phyloP scores from a whole-genome alignment of 2,329 filamentous ascomycete species.

The Trichocomaceae sp. region DNA sequence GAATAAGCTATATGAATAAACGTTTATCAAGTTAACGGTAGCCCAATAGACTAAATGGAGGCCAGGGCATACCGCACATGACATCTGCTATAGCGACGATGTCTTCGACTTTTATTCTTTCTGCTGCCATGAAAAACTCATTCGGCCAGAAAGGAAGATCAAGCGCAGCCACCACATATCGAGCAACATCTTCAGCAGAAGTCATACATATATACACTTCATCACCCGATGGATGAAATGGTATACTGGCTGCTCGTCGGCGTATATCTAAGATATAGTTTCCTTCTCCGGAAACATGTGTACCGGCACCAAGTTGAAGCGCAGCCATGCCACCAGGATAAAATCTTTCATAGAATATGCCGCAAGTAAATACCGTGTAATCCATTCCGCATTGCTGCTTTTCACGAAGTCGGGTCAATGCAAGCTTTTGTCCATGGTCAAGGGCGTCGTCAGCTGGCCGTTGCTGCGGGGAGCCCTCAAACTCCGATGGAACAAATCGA shows the following conservation, averaged over 20 bases:
- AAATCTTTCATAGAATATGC: conserved; percentile 70
- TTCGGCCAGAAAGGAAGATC: conserved; percentile 60
- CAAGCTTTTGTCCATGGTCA: conserved; percentile 54
- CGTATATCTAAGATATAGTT: conserved; percentile 61
- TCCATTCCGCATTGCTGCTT: conserved; percentile 51
- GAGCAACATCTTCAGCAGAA: conserved; percentile 61
- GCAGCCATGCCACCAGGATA: conserved; percentile 58
- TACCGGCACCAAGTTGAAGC: conserved; percentile 53
- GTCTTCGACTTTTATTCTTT: conserved; percentile 55
- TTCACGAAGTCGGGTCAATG: conserved; percentile 51
- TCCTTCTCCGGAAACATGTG: conserved; percentile 51
- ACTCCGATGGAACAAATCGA: conserved; percentile 68
- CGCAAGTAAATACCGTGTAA: conserved; percentile 66
- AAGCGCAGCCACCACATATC: conserved; percentile 61
- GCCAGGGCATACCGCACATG: conserved; percentile 32
- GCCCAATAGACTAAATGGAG: conserved; percentile 5
- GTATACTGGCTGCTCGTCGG: conserved; percentile 53
- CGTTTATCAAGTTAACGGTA: conserved; percentile 8
- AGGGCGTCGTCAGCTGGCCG: conserved; percentile 53
- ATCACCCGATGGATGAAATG: conserved; percentile 46
- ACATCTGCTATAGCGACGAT: conserved; percentile 53
- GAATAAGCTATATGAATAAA: background rate
- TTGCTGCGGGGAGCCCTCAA: conserved; percentile 57
- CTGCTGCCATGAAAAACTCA: conserved; percentile 65
- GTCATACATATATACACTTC: conserved; percentile 60